A percentile compares a stretch with the other conserved stretches of the same genome.
These are phyloP conservation scores for Talaromyces sp. DNA, from an alignment of 2,329 filamentous ascomycete genomes.

Conservation along the genomic window DNA sequence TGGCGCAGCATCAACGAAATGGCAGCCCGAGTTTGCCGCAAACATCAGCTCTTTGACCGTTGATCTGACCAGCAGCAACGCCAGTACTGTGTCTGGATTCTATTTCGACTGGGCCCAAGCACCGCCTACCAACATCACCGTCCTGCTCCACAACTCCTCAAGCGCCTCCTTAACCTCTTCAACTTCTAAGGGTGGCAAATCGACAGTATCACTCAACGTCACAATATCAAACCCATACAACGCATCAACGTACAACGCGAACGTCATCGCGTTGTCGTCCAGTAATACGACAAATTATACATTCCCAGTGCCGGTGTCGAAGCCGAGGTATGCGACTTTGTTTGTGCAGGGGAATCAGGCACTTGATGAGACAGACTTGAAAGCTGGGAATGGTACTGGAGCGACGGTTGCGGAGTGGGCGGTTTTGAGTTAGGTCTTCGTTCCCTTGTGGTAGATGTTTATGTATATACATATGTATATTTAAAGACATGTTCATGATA, in stretches of 20 bases:
- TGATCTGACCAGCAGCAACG: constrained; percentile 41
- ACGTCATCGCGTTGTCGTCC: constrained; percentile 35
- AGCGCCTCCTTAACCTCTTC: not conserved
- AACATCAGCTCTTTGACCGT: constrained; percentile 56
- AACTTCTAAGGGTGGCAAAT: not conserved
- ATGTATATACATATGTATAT: not conserved
- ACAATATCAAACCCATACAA: constrained; percentile 37
- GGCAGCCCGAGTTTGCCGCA: constrained; percentile 58
- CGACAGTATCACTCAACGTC: not conserved
- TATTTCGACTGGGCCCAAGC: constrained; percentile 60
- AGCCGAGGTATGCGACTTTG: constrained; percentile 42
- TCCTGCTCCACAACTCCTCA: constrained; percentile 54
- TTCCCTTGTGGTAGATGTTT: not conserved
- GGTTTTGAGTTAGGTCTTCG: constrained; percentile 31
- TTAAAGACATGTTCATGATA: not conserved
- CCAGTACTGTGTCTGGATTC: constrained; percentile 42
- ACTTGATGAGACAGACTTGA: constrained; percentile 26
- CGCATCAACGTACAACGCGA: constrained; percentile 26
- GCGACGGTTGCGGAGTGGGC: constrained; percentile 50
- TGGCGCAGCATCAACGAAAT: constrained; percentile 63
- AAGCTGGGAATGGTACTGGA: constrained; percentile 39
- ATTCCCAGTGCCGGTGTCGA: constrained; percentile 31
- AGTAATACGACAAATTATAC: constrained; percentile 45
- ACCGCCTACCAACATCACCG: constrained; percentile 53
- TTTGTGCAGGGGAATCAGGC: constrained; percentile 45